phyloP scores from a whole-genome alignment of 805 yeast species.

The Lipomyces starkeyi region DNA sequence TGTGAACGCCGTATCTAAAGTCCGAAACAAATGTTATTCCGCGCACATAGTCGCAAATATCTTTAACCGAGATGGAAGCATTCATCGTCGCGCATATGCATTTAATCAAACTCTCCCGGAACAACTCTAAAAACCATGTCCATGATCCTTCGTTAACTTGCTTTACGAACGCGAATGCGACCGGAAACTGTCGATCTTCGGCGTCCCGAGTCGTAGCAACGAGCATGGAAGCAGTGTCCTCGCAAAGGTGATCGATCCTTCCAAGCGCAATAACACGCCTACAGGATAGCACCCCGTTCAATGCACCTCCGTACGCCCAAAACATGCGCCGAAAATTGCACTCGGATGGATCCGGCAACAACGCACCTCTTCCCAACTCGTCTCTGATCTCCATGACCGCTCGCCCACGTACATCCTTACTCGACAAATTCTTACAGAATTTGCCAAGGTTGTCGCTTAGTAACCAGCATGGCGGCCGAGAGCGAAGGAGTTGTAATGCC shows the following conservation, averaged over 20 bases:
- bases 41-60: conserved; percentile 19
- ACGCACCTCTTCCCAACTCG: conserved; percentile 26
- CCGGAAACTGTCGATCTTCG: conserved; percentile 18
- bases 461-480: conserved; percentile 17
- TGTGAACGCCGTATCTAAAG: conserved; percentile 1
- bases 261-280: conserved; percentile 26
- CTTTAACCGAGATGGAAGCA: conserved; percentile 8
- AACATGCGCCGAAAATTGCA: conserved; percentile 28
- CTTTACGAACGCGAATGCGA: conserved; percentile 24
- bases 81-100: conserved; percentile 9
- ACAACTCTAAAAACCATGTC: conserved; percentile 24
- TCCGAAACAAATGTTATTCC: conserved; percentile 24
- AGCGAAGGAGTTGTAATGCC: conserved; percentile 15
- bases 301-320: conserved; percentile 21
- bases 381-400: conserved; percentile 23
- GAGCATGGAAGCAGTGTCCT: conserved; percentile 8
- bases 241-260: background rate
- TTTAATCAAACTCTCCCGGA: conserved; percentile 15
- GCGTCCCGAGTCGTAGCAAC: conserved; percentile 29
- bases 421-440: conserved; percentile 7
- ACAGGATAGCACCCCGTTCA: conserved; percentile 20
- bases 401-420: conserved; percentile 13
- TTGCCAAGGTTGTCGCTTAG: conserved; percentile 11
- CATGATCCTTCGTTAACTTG: conserved; percentile 7
- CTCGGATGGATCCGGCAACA: conserved; percentile 24